These are phyloP conservation scores for Coniochaeta sp. DNA, from an alignment of 2,329 filamentous ascomycete genomes.

Conservation along the genomic window DNA sequence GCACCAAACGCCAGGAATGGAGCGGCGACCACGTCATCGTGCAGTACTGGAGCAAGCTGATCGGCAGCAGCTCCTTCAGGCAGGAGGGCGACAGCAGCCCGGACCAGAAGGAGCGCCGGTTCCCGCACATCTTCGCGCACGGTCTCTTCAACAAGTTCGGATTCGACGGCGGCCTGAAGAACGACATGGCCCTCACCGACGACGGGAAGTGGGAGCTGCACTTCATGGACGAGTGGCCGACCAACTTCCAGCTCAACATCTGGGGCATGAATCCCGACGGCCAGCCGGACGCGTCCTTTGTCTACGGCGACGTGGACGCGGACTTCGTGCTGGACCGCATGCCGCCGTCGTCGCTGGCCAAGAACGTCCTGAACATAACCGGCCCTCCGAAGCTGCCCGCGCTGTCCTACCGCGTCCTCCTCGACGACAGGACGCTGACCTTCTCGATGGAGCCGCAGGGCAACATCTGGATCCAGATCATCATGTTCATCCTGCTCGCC, in stretches of 20 bases:
- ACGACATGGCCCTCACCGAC: constrained; percentile 38
- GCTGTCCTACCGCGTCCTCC: constrained; percentile 45
- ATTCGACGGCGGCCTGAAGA: constrained; percentile 51
- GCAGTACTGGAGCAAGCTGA: constrained; percentile 54
- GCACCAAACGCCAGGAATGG: constrained; percentile 52
- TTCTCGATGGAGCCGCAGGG: constrained; percentile 47
- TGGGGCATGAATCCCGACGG: constrained; percentile 62
- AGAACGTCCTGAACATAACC: constrained; percentile 52
- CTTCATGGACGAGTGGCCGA: constrained; percentile 58
- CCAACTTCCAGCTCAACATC: constrained; percentile 53
- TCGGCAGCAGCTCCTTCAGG: constrained; percentile 51
- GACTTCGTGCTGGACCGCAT: constrained; percentile 55
- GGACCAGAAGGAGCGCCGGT: constrained; percentile 35
- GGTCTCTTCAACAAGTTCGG: constrained; percentile 58
- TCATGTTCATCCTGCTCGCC: constrained; percentile 45
- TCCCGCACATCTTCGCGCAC: constrained; percentile 56
- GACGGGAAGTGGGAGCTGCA: constrained; percentile 50
- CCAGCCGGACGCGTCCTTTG: constrained; percentile 49
- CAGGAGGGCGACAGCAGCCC: constrained; percentile 48
- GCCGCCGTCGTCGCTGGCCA: constrained; percentile 48
- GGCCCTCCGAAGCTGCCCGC: constrained; percentile 44
- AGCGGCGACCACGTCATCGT: constrained; percentile 53
- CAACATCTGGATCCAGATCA: constrained; percentile 44
- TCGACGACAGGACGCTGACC: constrained; percentile 45
- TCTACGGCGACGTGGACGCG: constrained; percentile 54